Percentiles rank a stretch among this genome's conserved stretches.
phyloP scores from a whole-genome alignment of 2,329 filamentous ascomycete species.

The Xylariales sp. region DNA sequence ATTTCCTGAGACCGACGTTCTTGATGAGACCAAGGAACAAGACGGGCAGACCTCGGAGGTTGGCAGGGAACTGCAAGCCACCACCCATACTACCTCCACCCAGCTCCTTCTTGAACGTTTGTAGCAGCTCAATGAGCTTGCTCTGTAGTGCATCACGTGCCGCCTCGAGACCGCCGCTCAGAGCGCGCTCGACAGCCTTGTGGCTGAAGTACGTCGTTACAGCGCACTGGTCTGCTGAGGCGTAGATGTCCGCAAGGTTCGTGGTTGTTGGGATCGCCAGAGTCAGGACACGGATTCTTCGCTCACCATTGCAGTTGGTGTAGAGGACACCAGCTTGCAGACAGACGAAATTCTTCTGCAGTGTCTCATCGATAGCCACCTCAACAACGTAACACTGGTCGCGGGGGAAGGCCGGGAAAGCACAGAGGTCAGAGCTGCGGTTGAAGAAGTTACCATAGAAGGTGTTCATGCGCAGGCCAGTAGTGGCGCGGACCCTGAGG shows the following conservation, averaged over 20 bases:
- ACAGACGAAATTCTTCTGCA: slow-evolving; percentile 88
- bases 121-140: slow-evolving; percentile 87
- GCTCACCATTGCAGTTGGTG: slow-evolving; percentile 95
- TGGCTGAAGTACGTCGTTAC: slow-evolving; percentile 94
- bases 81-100: slow-evolving; percentile 90
- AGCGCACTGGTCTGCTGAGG: slow-evolving; percentile 89
- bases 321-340: slow-evolving; percentile 93
- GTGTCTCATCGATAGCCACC: slow-evolving; percentile 92
- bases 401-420: slow-evolving; percentile 95
- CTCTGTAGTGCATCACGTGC: slow-evolving; percentile 86
- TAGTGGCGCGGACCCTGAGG: slow-evolving; percentile 89
- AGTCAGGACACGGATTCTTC: slow-evolving; percentile 91
- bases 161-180: slow-evolving; percentile 83
- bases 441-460: slow-evolving; percentile 99
- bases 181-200: slow-evolving; percentile 88
- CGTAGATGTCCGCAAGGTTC: slow-evolving; percentile 85
- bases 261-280: slow-evolving; percentile 90
- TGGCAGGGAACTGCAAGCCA: slow-evolving; percentile 89
- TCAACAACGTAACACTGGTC: slow-evolving; percentile 98
- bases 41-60: slow-evolving; percentile 81
- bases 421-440: slow-evolving; percentile 64
- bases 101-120: slow-evolving; percentile 95
- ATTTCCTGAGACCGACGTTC: slow-evolving; percentile 89
- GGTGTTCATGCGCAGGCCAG: slow-evolving; percentile 90
- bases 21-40: slow-evolving; percentile 95